Base-by-base conservation (phyloP, 108 stramenopile species). In the Nitzschia palea region DNA sequence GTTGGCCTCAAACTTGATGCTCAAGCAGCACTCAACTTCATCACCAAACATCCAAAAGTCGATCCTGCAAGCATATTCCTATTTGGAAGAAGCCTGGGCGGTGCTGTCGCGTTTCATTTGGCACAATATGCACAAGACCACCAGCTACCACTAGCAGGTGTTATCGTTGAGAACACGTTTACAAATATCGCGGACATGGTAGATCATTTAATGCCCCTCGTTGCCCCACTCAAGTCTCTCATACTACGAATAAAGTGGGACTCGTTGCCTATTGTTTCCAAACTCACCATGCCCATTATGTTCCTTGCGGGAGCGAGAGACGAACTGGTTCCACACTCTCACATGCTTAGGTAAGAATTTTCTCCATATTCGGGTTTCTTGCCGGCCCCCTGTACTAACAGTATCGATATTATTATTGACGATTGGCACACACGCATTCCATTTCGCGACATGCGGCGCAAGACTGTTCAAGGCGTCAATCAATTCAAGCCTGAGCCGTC, bases 141-240 rank as follows among this genome's bases (percentile, higher is more conserved):
- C 0, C 42, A 68, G 15, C 58, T 59, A 4, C 76, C 82, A 10
- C 59, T 98, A 40, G 87, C 83, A 4, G 97, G 93, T 17, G 73
- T 99, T 6, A 81, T 98, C 29, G 89, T 98, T 28, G 98, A 99
- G 68, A 99, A 99, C 69, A 99, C 98, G 23, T 98, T 99, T 64
- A 48, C 89, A 9, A 88, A 79, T 36, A 95, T 99, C 40, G 66
- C 91, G 0, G 80, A 77, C 34, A 99, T 99, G 97, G 97, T 95
- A 0, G 96, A 97, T 77, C 75, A 86, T 65, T 50, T 99, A 29
- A 84, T 98, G 84, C 98, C 98, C 1, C 68, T 86, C 22, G 34
- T 96, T 2, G 84, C 83, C n/a, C 82, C 90, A 17, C 54, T 99
- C 31, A 97, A 97, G 72, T 31, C 74, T 0, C 68, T 96, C 10